Evolutionary conservation across 352 stramenopile species (phyloP), one percentile per base, ranked within the genome.

Genomic region (Globisporangium camurandrum): DNA sequence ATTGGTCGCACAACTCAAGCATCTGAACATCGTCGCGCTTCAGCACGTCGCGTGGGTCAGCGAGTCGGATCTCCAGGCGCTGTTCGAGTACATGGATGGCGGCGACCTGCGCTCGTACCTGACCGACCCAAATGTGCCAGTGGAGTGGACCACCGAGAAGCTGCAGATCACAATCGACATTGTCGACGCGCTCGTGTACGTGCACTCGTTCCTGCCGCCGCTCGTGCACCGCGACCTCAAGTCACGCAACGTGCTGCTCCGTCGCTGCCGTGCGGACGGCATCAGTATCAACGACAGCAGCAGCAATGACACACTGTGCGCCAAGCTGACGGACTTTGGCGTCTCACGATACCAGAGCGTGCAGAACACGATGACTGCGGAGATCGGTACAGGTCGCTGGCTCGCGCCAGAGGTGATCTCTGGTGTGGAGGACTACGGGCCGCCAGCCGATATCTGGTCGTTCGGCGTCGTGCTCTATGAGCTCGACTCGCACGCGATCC

Each of bases 401-500:
- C 46, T 64, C 19, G 57, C 57, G 7, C 57, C 57, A 3, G 57
- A 64, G 45, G 51, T 59, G 12, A 46, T 85, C 23, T 37, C 47
- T 14, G 67, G 70, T 12, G 56, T 69, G 36, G 49, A 49, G 17
- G 78, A 62, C 42, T 87, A 87, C 51, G 68, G 73, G 30, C 47
- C 68, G 1, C 59, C 60, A 0, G 69, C 69, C 31, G 75, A 87
- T 27, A 67, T 87, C 8, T 87, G 75, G 27, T 75, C 73, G 0
- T 75, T 88, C n/a, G 76, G 76, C 0, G 69, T 79, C 1, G 54
- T 88, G 34, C 41, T 88, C 0, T 71, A 61, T 1, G 75, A 87
- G 43, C 58, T 87, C 39, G 72, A 87, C 40, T 70, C 66, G 7
- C 72, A 82, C 31, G 38, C 46, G 16, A 54, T 83, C 7, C 76